phyloP scores from a whole-genome alignment of 106 monocot genomes.

The Acorus calamus region DNA sequence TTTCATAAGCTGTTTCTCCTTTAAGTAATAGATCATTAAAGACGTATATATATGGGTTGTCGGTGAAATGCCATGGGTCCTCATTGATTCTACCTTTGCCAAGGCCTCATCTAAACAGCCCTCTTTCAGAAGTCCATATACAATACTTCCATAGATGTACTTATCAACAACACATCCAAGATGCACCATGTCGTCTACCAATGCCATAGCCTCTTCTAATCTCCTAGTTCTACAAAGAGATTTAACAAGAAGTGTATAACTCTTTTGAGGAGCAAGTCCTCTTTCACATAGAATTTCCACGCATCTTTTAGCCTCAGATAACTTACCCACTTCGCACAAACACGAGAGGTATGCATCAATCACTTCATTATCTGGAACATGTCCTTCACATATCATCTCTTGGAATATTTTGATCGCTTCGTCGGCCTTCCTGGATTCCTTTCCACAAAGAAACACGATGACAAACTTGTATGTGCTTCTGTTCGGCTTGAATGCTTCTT shows the following conservation, averaged over 20 bases:
- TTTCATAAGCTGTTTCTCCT: constrained; percentile 39
- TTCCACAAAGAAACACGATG: constrained; percentile 61
- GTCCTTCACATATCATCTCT: constrained; percentile 52
- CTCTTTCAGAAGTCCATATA: constrained; percentile 56
- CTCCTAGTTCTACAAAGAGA: constrained; percentile 50
- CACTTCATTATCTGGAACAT: constrained; percentile 57
- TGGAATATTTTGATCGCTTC: constrained; percentile 54
- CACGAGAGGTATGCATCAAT: constrained; percentile 42
- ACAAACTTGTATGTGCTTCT: constrained; percentile 65
- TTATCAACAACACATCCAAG: constrained; percentile 38
- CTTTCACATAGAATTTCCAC: constrained; percentile 35
- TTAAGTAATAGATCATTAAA: constrained; percentile 66
- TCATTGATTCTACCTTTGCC: constrained; percentile 56
- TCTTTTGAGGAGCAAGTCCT: constrained; percentile 47
- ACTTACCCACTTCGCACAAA: constrained; percentile 53
- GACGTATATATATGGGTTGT: constrained; percentile 70
- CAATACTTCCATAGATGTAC: constrained; percentile 61
- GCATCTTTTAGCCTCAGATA: constrained; percentile 32
- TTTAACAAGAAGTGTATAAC: constrained; percentile 50
- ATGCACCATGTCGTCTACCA: constrained; percentile 23
- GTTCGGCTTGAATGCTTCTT: constrained; percentile 35
- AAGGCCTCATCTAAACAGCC: constrained; percentile 54
- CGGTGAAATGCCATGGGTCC: constrained; percentile 33
- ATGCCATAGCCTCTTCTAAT: constrained; percentile 41
- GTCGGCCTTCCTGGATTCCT: constrained; percentile 56